phyloP scores from a whole-genome alignment of 2,329 filamentous ascomycete genomes.

The Ophiostoma populinum region DNA sequence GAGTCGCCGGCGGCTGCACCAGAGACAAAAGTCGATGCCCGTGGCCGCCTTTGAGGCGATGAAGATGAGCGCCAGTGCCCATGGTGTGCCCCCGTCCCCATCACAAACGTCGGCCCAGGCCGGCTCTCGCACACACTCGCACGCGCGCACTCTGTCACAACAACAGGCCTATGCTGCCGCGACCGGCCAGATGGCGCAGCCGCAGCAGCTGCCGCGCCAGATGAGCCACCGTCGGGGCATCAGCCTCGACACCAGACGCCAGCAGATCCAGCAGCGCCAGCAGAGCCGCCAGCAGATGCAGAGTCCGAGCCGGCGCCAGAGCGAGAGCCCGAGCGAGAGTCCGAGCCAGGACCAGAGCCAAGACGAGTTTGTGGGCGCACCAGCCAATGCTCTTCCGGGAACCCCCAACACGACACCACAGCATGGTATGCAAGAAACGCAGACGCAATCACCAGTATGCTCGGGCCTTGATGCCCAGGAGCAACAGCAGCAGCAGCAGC shows the following conservation, averaged over 20 bases:
- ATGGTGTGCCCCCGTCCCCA: too few species aligned
- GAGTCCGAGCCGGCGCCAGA: conserved; percentile 16
- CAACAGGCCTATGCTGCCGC: conserved; percentile 1
- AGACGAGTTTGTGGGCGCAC: conserved; percentile 6
- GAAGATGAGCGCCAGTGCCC: conserved; percentile 38
- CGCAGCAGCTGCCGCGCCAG: conserved; percentile 21
- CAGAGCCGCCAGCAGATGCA: conserved; percentile 11
- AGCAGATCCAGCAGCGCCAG: conserved; percentile 25
- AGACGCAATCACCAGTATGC: conserved; percentile 72
- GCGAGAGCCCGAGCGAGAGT: conserved; percentile 10
- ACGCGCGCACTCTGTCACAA: neutral
- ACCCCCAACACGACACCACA: conserved; percentile 30
- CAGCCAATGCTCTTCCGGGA: conserved; percentile 30
- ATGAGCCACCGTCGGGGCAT: conserved; percentile 62
- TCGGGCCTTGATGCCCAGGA: conserved; percentile 35
- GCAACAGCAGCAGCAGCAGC: conserved; percentile 10
- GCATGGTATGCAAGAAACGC: conserved; percentile 77
- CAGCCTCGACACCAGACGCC: conserved; percentile 60
- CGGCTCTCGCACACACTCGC: conserved; percentile 1
- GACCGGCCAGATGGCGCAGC: conserved; percentile 17
- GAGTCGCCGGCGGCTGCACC: conserved; percentile 57
- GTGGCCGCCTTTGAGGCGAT: conserved; percentile 53
- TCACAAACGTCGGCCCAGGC: conserved; percentile 13
- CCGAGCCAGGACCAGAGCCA: conserved; percentile 17
- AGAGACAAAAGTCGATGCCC: conserved; percentile 77